Conservation (phyloP, 2,329 filamentous ascomycete genomes). For the Pseudogymnoascus sp. region DNA sequence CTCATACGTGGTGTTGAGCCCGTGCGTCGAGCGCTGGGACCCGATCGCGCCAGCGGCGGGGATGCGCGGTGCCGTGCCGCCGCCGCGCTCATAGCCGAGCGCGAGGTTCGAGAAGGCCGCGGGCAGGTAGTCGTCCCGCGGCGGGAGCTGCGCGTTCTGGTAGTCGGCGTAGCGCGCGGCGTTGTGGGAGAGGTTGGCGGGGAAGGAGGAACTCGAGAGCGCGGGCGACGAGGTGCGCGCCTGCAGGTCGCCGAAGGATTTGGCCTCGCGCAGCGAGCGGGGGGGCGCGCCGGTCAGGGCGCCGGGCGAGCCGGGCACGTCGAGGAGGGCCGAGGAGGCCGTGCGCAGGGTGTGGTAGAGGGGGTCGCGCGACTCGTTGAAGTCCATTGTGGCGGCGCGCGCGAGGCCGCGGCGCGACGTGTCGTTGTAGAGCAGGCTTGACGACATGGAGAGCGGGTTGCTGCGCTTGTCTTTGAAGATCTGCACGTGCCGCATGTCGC, state of each 20-base stretch:
- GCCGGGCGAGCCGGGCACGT: slow-evolving; percentile 74
- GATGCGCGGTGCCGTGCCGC: slow-evolving; percentile 20
- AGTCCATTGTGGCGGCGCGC: slow-evolving; percentile 94
- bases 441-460: slow-evolving; percentile 24
- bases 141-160: slow-evolving; percentile 68
- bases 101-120: slow-evolving; percentile 53
- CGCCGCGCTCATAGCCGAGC: slow-evolving; percentile 33
- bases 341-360: slow-evolving; percentile 68
- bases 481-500: slow-evolving; percentile 81
- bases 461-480: slow-evolving; percentile 60
- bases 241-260: slow-evolving; percentile 91
- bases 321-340: slow-evolving; percentile 72
- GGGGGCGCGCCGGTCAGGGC: slow-evolving; percentile 51
- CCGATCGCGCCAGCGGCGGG: slow-evolving; percentile 49
- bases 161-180: slow-evolving; percentile 51
- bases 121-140: slow-evolving; percentile 38
- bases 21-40: slow-evolving; percentile 46
- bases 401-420: slow-evolving; percentile 77
- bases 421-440: slow-evolving; percentile 51
- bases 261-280: slow-evolving; percentile 80
- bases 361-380: slow-evolving; percentile 71
- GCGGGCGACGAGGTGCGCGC: slow-evolving; percentile 93
- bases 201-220: slow-evolving; percentile 80
- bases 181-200: slow-evolving; percentile 56
- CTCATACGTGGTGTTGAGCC: slow-evolving; percentile 20